Conservation (phyloP, 805 yeast species). For the Phaffomyces opuntiae region DNA sequence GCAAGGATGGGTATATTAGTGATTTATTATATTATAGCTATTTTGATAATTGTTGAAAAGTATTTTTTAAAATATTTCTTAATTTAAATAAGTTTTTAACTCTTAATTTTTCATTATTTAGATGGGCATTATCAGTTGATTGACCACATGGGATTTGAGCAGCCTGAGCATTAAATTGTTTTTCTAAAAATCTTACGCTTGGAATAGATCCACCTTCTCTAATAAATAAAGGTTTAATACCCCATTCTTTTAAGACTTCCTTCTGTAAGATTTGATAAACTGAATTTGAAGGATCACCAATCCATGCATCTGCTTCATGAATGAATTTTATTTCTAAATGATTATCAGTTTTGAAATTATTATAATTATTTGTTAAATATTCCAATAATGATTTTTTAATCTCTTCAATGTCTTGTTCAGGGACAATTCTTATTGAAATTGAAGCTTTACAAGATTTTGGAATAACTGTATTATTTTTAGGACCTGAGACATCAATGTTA, state of each 20-base stretch:
- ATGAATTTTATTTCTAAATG: conserved; percentile 51
- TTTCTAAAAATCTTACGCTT: conserved; percentile 77
- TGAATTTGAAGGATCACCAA: conserved; percentile 74
- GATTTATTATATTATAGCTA: conserved; percentile 2
- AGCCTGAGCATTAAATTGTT: conserved; percentile 77
- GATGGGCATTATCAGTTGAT: conserved; percentile 88
- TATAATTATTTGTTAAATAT: conserved; percentile 44
- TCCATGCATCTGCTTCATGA: conserved; percentile 94
- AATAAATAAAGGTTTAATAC: conserved; percentile 70
- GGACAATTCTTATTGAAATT: conserved; percentile 80
- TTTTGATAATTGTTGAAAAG: conserved; percentile 19
- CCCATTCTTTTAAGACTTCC: conserved; percentile 69
- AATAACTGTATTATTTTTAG: conserved; percentile 82
- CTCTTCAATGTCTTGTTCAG: conserved; percentile 65
- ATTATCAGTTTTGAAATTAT: conserved; percentile 50
- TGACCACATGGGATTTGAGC: conserved; percentile 97
- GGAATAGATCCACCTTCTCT: conserved; percentile 98
- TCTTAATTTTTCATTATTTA: conserved; percentile 79
- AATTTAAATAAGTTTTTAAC: conserved; percentile 72
- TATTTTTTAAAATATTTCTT: conserved; percentile 44
- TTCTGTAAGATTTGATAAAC: conserved; percentile 63
- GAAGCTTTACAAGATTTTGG: conserved; percentile 75
- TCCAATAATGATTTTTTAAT: conserved; percentile 45
- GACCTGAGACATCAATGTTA: conserved; percentile 80
- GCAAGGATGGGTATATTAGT: background rate